Base-by-base conservation (phyloP, 148 eudicot genomes). In the Limonium bicolor region DNA sequence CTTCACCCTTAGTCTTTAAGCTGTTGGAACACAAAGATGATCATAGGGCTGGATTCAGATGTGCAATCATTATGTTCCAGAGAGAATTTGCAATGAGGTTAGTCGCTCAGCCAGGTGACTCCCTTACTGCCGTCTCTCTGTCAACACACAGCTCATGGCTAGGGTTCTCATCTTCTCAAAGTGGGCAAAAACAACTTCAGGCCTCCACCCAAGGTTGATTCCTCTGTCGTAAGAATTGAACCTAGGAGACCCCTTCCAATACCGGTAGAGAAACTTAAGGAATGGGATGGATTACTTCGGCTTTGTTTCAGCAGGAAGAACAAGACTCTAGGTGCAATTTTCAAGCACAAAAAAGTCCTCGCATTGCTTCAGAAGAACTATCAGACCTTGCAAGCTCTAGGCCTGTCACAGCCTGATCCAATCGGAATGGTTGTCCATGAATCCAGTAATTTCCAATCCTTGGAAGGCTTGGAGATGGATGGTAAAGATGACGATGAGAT, bases 201-300 rank as follows among this genome's bases (percentile, higher is more conserved):
- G 49, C 97, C 97, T 6, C 97, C 97, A 16, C 97, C 97, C 6
- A 80, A 88, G 60, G 94, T 88, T 6, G 97, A 88, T 51, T 88
- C 97, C 4, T 88, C 94, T 26, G 94, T 83, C 2, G 97, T 88
- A 34, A 61, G 94, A 43, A 88, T 88, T 17, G 97, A 88, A 53
- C 97, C 97, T 11, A 70, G 84, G 43, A 77, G 58, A 39, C 97
- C 92, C 13, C 81, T 72, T 27, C 86, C 94, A 13, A 66, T 68
- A 19, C 69, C 73, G n/a, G 54, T 60, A 0, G 72, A 65, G 36
- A 83, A 74, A 41, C 81, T 80, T 11, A 84, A 77, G 56, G 97
- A 88, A 42, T 88, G 97, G 97, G 92, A 84, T 56, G 94, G 94
- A 21, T 54, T 88, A 32, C 71, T 88, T 11, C 55, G 86, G 14